Evolutionary conservation across 805 yeast genomes (phyloP).

Genomic region (Candida hungchunana): DNA sequence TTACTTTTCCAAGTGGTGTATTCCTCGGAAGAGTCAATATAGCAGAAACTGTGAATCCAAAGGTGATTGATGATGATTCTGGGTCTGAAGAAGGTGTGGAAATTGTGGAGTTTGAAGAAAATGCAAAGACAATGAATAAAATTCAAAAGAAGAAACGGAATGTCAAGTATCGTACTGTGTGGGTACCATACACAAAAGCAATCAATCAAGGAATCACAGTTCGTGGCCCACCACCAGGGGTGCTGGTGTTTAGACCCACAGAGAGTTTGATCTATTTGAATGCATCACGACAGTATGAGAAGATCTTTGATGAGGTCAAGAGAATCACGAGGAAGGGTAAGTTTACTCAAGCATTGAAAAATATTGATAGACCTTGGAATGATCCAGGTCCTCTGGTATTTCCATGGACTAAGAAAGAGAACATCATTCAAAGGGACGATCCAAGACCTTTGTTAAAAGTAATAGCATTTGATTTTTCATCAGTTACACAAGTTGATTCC

Average conservation of each 20-base stretch:
- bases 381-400: conserved; percentile 65
- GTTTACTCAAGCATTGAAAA: conserved; percentile 28
- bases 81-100: conserved; percentile 12
- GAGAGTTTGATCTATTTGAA: conserved; percentile 84
- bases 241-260: conserved; percentile 75
- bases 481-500: conserved; percentile 70
- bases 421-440: conserved; percentile 31
- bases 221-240: conserved; percentile 85
- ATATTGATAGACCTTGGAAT: conserved; percentile 79
- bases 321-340: conserved; percentile 57
- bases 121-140: too few relatives aligned
- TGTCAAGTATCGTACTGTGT: conserved; percentile 49
- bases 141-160: conserved; percentile 6
- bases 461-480: conserved; percentile 76
- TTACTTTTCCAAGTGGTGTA: conserved; percentile 76
- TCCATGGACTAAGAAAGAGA: conserved; percentile 22
- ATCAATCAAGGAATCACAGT: conserved; percentile 56
- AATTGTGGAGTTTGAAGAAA: too few relatives aligned
- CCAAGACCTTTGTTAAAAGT: conserved; percentile 64
- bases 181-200: conserved; percentile 60
- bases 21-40: conserved; percentile 77
- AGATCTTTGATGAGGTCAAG: conserved; percentile 63
- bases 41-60: conserved; percentile 67
- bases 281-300: conserved; percentile 67
- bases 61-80: conserved; percentile 29